These are phyloP conservation scores for Corylus avellana DNA, from an alignment of 306 rosid genomes.

Conservation along the genomic window DNA sequence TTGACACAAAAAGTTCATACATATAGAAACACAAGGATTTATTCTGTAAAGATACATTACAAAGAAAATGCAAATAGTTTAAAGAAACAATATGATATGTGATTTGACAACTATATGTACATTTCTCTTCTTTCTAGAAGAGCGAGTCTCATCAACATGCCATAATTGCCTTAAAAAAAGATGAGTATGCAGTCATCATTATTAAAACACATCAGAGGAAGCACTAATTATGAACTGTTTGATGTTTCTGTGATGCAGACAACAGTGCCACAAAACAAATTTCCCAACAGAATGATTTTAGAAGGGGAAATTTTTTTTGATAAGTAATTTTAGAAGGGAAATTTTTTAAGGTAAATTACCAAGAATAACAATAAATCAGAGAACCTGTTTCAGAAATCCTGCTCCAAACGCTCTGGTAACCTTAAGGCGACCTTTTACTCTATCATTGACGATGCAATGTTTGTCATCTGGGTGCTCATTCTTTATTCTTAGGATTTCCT, in stretches of 20 bases:
- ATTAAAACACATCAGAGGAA: not conserved
- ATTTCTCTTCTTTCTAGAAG: not conserved
- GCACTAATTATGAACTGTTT: not conserved
- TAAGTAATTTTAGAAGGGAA: too few species aligned
- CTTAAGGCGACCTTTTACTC: slow-evolving; percentile 97
- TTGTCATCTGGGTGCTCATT: slow-evolving; percentile 93
- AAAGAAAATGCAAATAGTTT: not conserved
- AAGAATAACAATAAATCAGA: slow-evolving; percentile 16
- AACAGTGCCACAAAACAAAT: not conserved
- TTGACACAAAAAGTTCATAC: not conserved
- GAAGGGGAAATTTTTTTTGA: slow-evolving; percentile 4
- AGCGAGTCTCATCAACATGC: not conserved
- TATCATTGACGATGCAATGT: slow-evolving; percentile 79
- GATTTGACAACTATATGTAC: not conserved
- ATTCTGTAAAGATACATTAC: not conserved
- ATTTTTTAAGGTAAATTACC: slow-evolving; percentile 2
- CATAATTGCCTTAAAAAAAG: not conserved
- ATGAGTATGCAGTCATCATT: not conserved
- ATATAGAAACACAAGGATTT: not conserved
- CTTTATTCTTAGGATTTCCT: slow-evolving; percentile 91
- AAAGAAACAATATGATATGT: not conserved
- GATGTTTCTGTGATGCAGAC: not conserved
- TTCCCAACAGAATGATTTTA: slow-evolving; percentile 4
- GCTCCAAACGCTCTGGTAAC: slow-evolving; percentile 99
- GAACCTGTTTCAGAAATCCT: slow-evolving; percentile 94